Percentiles rank a stretch among this genome's conserved stretches.
These are phyloP conservation scores for Fusarium sp. DNA, from an alignment of 2,329 filamentous ascomycete species.

Conservation along the genomic window DNA sequence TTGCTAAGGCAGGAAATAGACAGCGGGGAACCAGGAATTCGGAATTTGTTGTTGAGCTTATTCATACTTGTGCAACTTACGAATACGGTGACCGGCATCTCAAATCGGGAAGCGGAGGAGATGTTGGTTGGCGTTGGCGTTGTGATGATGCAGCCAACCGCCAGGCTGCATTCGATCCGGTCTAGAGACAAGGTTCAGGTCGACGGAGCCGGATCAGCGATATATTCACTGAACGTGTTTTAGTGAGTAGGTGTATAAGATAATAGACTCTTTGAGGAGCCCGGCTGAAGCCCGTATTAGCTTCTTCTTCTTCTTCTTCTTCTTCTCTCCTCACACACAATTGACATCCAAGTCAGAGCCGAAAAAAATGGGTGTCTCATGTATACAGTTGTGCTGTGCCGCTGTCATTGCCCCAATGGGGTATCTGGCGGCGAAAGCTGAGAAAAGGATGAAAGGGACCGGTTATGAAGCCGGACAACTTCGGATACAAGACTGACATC, in stretches of 20 bases:
- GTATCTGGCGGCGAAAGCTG: constrained; percentile 16
- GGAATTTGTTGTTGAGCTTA: not conserved
- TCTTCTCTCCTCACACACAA: not conserved
- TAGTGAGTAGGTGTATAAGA: too few species aligned
- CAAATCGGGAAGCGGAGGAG: constrained; percentile 27
- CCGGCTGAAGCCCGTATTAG: not conserved
- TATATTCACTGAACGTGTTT: not conserved
- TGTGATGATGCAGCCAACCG: constrained; percentile 21
- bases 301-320: not conserved
- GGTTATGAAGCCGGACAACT: constrained; percentile 9
- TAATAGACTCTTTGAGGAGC: too few species aligned
- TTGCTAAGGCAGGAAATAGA: not conserved
- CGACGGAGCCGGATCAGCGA: constrained; percentile 13
- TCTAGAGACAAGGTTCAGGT: constrained; percentile 5
- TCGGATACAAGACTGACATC: constrained; percentile 1
- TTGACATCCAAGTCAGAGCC: not conserved
- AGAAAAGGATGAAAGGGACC: constrained; percentile 4
- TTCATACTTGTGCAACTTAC: constrained; percentile 15
- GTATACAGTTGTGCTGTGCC: constrained; percentile 3
- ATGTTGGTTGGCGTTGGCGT: constrained; percentile 3
- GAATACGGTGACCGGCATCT: constrained; percentile 40
- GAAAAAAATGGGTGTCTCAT: not conserved
- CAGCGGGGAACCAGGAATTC: not conserved
- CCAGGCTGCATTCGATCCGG: constrained; percentile 20
- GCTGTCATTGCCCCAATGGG: constrained; percentile 8